Base-by-base conservation (phyloP, 2,329 filamentous ascomycete genomes). In the Aspergillus persii region DNA sequence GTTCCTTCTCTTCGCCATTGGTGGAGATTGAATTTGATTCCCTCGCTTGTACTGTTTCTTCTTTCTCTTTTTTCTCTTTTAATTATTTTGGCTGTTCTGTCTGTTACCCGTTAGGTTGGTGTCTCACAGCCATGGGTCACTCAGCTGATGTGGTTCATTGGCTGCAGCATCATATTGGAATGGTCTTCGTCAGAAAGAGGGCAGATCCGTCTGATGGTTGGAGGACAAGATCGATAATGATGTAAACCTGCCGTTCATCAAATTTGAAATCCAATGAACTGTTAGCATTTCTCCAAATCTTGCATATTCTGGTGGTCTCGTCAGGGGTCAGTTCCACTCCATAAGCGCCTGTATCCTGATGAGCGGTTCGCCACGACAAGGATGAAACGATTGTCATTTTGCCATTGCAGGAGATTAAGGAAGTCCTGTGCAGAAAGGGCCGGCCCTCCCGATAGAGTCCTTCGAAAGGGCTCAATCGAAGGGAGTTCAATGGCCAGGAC, bases 271-370 rank as follows among this genome's bases (percentile, higher is more conserved):
- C 64, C 69, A 66, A 71, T 70, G 56, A 65, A 63, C 61, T 66
- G 65, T 59, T 59, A 55, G 60, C 46, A 53, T 56, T 63, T 53
- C 54, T 49, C 29, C 11, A 60, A 57, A 61, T 49, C 48, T 59
- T 57, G 54, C 55, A 60, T 50, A 50, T 50, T 54, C 48, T 54
- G 59, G 52, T 48, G 61, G 48, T 50, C 59, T 49, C 50, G 23
- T 39, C 61, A 66, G 53, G 60, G 36, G 36, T 41, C 54, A 67
- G 69, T 68, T 68, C 64, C 68, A 68, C 67, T 62, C 62, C 60
- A 63, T 74, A 73, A 73, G 72, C 72, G 72, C 72, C 71, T 61
- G 62, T 66, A 61, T 60, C 65, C 57, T 65, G 64, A 64, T 66
- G 63, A 74, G 71, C 69, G 70, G 67, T 66, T 73, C 66, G 67